phyloP scores from a whole-genome alignment of 1,284 basidiomycete species.

The Boletus sp. region DNA sequence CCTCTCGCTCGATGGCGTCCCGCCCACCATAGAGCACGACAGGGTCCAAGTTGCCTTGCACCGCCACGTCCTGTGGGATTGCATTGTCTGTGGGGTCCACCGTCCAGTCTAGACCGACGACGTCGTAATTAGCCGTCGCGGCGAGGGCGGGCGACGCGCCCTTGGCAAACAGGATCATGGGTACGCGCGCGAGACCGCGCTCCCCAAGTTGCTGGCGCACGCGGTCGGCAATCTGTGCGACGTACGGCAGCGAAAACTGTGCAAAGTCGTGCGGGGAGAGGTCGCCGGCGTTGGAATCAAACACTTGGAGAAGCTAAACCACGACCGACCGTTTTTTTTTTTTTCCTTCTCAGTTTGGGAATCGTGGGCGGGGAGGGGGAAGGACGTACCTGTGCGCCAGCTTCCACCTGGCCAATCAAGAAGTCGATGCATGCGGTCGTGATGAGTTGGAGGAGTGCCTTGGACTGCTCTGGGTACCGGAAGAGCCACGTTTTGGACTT shows the following conservation, averaged over 20 bases:
- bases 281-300: slow-evolving; percentile 93
- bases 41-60: slow-evolving; percentile 97
- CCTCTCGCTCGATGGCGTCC: slow-evolving; percentile 84
- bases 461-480: slow-evolving; percentile 80
- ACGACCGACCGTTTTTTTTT: too few relatives aligned
- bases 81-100: slow-evolving; percentile 60
- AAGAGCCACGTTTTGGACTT: slow-evolving; percentile 92
- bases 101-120: slow-evolving; percentile 87
- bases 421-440: slow-evolving; percentile 84
- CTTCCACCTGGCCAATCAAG: slow-evolving; percentile 85
- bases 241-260: slow-evolving; percentile 69
- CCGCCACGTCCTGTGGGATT: slow-evolving; percentile 47
- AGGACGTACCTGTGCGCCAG: slow-evolving; percentile 80
- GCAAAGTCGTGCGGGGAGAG: slow-evolving; percentile 82
- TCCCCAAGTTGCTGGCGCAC: slow-evolving; percentile 59
- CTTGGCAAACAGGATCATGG: slow-evolving; percentile 91
- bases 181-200: slow-evolving; percentile 55
- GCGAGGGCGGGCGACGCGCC: slow-evolving; percentile 75
- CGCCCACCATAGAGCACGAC: slow-evolving; percentile 82
- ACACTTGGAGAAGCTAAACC: slow-evolving; percentile 94
- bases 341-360: too few relatives aligned
- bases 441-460: slow-evolving; percentile 70
- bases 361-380: neutral
- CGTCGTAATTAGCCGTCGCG: slow-evolving; percentile 73
- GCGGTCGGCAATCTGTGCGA: slow-evolving; percentile 57